Conservation (phyloP, 2,329 filamentous ascomycete species). For the Penicillium corylophilum region DNA sequence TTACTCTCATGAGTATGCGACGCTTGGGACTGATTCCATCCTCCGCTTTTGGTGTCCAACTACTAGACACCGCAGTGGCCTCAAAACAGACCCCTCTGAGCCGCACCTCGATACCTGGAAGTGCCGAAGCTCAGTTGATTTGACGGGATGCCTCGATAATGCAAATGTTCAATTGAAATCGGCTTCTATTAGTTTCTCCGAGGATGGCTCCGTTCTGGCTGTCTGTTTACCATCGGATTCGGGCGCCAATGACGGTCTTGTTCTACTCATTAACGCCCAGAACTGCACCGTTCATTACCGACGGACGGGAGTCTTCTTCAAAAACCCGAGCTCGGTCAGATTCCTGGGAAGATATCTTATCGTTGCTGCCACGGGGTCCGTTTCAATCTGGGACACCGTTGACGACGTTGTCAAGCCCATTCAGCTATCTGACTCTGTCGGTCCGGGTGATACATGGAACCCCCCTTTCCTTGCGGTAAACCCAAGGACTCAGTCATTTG, state of each 20-base stretch:
- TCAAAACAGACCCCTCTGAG: slow-evolving; percentile 48
- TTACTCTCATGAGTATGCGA: slow-evolving; percentile 70
- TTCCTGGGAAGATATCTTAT: slow-evolving; percentile 74
- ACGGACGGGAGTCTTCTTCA: slow-evolving; percentile 66
- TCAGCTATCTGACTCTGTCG: slow-evolving; percentile 50
- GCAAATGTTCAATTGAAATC: slow-evolving; percentile 43
- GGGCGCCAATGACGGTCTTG: slow-evolving; percentile 56
- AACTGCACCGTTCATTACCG: slow-evolving; percentile 66
- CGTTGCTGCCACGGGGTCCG: slow-evolving; percentile 69
- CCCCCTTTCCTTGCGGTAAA: slow-evolving; percentile 65
- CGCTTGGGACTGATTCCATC: slow-evolving; percentile 75
- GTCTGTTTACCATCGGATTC: slow-evolving; percentile 48
- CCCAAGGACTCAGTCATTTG: slow-evolving; percentile 62
- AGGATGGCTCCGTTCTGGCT: slow-evolving; percentile 81
- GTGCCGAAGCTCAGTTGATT: slow-evolving; percentile 58
- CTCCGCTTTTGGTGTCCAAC: slow-evolving; percentile 81
- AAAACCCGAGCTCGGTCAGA: slow-evolving; percentile 64
- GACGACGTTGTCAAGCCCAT: slow-evolving; percentile 70
- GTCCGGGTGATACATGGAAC: slow-evolving; percentile 5
- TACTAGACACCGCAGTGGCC: slow-evolving; percentile 65
- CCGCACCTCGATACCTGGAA: slow-evolving; percentile 70
- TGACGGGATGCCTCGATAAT: slow-evolving; percentile 41
- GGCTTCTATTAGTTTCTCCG: slow-evolving; percentile 73
- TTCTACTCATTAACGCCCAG: slow-evolving; percentile 74
- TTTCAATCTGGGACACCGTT: slow-evolving; percentile 77